Base-by-base conservation (phyloP, 805 yeast genomes). In the Lipomyces starkeyi region DNA sequence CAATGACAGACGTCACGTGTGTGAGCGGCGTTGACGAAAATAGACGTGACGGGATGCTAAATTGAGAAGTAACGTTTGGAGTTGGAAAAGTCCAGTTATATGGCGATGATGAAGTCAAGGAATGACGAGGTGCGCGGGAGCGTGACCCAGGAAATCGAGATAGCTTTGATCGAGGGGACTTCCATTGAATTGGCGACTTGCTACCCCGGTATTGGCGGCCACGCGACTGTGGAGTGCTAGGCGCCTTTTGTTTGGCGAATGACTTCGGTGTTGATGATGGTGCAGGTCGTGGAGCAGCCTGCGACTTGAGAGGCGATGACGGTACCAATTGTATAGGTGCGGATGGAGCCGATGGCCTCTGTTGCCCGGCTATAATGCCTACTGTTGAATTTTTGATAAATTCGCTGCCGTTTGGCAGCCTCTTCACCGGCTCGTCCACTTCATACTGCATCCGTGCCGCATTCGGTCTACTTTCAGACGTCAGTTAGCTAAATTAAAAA, bases 41-140 rank as follows among this genome's bases (percentile, higher is more conserved):
- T 37, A 35, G 34, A 25, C 58, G 29, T 56, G 59, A 32, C 17
- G 53, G 22, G 11, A 52, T 25, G 40, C 13, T 5, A 35, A 32
- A 37, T 25, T 34, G 25, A 25, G 59, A 43, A 32, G 34, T 22
- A 58, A 8, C 13, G 37, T 58, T 54, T 8, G 62, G 58, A 14
- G 61, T 34, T 6, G 70, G 70, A 25, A 67, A 60, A 5, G 65
- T 37, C 70, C 70, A 67, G 20, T 62, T 58, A 54, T 25, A 67
- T 25, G 70, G 62, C 1, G 70, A 64, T 32, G 67, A 63, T 3
- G 70, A 64, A 8, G 62, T 34, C 7, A 40, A 14, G 14, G 64
- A 58, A 8, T n/a, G 56, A 25, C 5, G 27, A 37, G 40, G 17
- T 11, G 32, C 49, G 47, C 59, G 32, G 20, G 52, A 34, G 59